Evolutionary conservation across 2,329 filamentous ascomycete genomes (phyloP).

Genomic region (Blastomyces silverae): DNA sequence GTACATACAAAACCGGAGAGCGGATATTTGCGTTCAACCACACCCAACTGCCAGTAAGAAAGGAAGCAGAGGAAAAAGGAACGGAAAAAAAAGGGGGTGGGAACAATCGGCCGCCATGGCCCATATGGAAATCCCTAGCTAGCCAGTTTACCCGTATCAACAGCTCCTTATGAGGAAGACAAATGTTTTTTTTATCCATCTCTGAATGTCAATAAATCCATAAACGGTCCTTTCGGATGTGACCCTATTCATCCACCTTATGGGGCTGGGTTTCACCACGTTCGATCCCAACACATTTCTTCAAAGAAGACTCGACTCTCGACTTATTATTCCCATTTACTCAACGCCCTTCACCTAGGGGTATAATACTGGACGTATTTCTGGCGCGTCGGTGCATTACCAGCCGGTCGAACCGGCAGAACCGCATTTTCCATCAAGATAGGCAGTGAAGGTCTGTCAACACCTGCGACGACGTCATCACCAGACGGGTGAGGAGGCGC

Average conservation of each 20-base stretch:
- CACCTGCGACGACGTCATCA: background rate
- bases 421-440: background rate
- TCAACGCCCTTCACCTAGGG: background rate
- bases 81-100: too few species aligned
- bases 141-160: background rate
- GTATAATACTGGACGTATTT: slow-evolving; percentile 12
- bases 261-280: background rate
- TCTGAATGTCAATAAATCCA: background rate
- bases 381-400: background rate
- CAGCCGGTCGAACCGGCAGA: background rate
- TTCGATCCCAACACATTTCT: background rate
- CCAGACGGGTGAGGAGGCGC: background rate
- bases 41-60: too few species aligned
- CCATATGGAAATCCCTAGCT: too few species aligned
- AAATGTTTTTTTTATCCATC: background rate
- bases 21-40: too few species aligned
- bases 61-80: too few species aligned
- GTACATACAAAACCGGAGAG: too few species aligned
- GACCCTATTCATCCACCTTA: background rate
- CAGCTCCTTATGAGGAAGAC: background rate
- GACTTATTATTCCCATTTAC: background rate
- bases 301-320: background rate
- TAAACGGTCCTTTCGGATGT: background rate
- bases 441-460: background rate
- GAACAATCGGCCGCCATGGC: background rate